Evolutionary conservation across 2,329 filamentous ascomycete species (phyloP).

Genomic region (Amylocarpus encephaloides): DNA sequence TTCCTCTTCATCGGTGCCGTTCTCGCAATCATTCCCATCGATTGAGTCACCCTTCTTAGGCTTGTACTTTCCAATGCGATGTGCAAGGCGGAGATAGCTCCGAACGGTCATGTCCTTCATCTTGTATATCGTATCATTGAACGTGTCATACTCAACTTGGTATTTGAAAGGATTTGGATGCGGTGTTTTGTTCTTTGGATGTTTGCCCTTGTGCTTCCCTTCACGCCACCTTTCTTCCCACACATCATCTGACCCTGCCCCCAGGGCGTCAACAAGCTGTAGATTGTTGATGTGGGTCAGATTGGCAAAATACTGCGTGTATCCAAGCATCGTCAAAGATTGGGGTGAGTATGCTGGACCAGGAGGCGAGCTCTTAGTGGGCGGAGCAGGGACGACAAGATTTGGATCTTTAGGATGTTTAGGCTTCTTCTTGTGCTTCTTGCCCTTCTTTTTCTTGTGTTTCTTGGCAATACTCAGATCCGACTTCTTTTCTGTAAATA

Average conservation of each 20-base stretch:
- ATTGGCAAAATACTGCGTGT: slow-evolving; percentile 90
- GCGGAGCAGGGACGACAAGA: slow-evolving; percentile 62
- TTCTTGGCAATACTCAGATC: slow-evolving; percentile 29
- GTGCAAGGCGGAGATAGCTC: slow-evolving; percentile 73
- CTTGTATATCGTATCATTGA: slow-evolving; percentile 66
- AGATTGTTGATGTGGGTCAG: slow-evolving; percentile 81
- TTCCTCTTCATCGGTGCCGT: slow-evolving; percentile 28
- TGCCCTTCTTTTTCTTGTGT: slow-evolving; percentile 37
- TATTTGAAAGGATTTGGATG: slow-evolving; percentile 62
- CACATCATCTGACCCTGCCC: slow-evolving; percentile 25
- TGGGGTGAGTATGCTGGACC: slow-evolving; percentile 90
- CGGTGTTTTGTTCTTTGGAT: slow-evolving; percentile 46
- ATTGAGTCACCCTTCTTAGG: slow-evolving; percentile 30
- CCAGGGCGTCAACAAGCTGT: slow-evolving; percentile 37
- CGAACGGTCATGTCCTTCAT: slow-evolving; percentile 78
- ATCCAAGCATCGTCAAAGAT: slow-evolving; percentile 69
- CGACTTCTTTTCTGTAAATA: slow-evolving; percentile 11
- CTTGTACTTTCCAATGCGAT: slow-evolving; percentile 60
- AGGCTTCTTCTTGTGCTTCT: slow-evolving; percentile 37
- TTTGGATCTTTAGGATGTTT: slow-evolving; percentile 51
- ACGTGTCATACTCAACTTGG: slow-evolving; percentile 82
- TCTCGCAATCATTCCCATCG: slow-evolving; percentile 23
- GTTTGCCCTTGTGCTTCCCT: slow-evolving; percentile 56
- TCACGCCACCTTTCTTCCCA: slow-evolving; percentile 49
- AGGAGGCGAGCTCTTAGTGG: slow-evolving; percentile 64